Percentiles rank a stretch among this genome's conserved stretches.
Conservation (phyloP, 1,284 basidiomycete genomes). For the Sporisorium exsertum region DNA sequence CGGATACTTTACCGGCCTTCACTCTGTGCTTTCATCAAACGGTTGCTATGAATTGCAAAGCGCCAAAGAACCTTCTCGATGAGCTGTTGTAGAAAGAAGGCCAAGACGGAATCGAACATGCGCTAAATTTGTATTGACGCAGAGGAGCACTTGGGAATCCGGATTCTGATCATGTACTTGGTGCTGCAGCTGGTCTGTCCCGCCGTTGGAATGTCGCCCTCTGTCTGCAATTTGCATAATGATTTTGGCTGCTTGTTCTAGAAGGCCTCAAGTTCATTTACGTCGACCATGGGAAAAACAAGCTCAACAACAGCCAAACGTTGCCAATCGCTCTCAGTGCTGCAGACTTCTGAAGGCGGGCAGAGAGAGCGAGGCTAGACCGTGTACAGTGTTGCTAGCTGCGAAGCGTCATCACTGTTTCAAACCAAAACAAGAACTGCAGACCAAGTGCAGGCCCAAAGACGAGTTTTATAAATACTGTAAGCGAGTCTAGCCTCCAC, state of each 20-base stretch:
- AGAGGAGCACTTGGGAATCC: neutral
- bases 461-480: neutral
- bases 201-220: neutral
- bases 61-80: too few species aligned
- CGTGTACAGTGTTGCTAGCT: too few species aligned
- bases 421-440: neutral
- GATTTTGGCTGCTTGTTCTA: neutral
- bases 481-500: neutral
- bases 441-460: slow-evolving; percentile 16
- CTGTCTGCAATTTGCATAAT: neutral
- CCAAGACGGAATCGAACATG: neutral
- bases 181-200: slow-evolving; percentile 19
- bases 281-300: too few species aligned
- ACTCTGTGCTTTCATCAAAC: neutral
- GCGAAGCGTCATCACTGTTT: too few species aligned
- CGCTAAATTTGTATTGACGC: neutral
- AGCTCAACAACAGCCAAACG: too few species aligned
- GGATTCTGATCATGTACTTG: neutral
- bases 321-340: too few species aligned
- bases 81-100: too few species aligned
- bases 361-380: too few species aligned
- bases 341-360: too few species aligned
- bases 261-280: neutral
- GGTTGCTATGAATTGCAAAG: neutral
- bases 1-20: neutral